A percentile compares a stretch with the other conserved stretches of the same genome.
These are phyloP conservation scores for Haplosporangium sp. DNA, from an alignment of 371 early-diverging fungal genomes.

Conservation along the genomic window DNA sequence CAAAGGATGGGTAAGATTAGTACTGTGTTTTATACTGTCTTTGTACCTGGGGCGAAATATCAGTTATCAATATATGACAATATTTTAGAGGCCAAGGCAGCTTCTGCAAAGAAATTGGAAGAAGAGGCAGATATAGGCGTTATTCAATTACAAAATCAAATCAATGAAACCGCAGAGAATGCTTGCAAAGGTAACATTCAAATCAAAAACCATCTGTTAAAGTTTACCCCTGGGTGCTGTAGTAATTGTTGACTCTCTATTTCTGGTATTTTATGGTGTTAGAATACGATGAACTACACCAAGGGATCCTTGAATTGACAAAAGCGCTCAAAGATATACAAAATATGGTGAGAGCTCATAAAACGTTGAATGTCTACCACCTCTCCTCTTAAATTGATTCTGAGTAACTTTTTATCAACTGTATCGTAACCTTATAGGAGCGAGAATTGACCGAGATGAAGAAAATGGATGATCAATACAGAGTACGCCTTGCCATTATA, in stretches of 20 bases:
- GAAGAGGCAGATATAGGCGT: constrained; percentile 23
- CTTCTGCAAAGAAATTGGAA: constrained; percentile 3
- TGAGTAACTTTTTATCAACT: neutral
- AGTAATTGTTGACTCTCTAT: neutral
- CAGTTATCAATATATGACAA: neutral
- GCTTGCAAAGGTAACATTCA: constrained; percentile 32
- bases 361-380: neutral
- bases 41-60: too few species aligned
- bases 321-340: constrained; percentile 6
- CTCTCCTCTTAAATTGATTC: neutral
- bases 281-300: constrained; percentile 28
- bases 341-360: neutral
- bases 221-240: neutral
- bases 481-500: constrained; percentile 2
- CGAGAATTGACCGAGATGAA: constrained; percentile 22
- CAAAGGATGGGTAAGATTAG: constrained; percentile 43
- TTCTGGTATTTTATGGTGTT: neutral
- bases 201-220: neutral
- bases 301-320: constrained; percentile 11
- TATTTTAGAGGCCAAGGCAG: constrained; percentile 23
- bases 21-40: too few species aligned
- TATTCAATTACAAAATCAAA: constrained; percentile 30
- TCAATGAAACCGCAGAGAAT: constrained; percentile 35
- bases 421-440: constrained; percentile 1
- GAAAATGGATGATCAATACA: constrained; percentile 23